These are phyloP conservation scores for Plasmodium gaboni DNA, from an alignment of 169 alveolate genomes.

Conservation along the genomic window DNA sequence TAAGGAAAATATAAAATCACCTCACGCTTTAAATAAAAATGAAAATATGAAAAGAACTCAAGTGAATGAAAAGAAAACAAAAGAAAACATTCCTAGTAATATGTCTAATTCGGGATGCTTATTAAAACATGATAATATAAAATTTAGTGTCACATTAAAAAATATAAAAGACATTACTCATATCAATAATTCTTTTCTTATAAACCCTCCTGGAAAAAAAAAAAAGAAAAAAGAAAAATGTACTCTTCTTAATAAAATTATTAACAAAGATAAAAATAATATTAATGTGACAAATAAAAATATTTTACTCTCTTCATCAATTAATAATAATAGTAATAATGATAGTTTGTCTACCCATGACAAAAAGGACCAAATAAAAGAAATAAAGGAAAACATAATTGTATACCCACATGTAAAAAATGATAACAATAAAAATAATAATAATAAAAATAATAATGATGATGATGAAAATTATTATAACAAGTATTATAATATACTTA, in stretches of 20 bases:
- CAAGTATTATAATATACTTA: conserved; percentile 21
- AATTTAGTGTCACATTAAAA: neutral
- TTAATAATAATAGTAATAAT: too few relatives aligned
- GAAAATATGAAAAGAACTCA: conserved; percentile 2
- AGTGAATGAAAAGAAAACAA: conserved; percentile 1
- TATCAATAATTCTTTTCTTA: neutral
- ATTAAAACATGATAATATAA: conserved; percentile 3
- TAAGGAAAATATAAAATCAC: conserved; percentile 11
- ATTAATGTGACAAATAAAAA: too few relatives aligned
- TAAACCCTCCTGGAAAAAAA: conserved; percentile 46
- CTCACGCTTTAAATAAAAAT: neutral
- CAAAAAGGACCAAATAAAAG: neutral
- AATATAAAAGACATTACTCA: neutral
- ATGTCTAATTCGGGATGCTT: neutral
- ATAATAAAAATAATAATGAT: neutral
- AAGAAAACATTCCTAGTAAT: neutral
- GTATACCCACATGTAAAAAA: neutral
- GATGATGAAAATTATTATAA: neutral
- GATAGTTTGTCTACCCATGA: too few relatives aligned
- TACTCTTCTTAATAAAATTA: conserved; percentile 34
- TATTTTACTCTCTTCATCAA: too few relatives aligned
- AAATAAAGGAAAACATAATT: neutral
- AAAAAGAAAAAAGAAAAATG: conserved; percentile 45
- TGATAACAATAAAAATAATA: neutral
- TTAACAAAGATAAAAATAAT: too few relatives aligned